Base-by-base conservation (phyloP, 1,139 yeast species). In the Magnusiomyces fungicola region DNA sequence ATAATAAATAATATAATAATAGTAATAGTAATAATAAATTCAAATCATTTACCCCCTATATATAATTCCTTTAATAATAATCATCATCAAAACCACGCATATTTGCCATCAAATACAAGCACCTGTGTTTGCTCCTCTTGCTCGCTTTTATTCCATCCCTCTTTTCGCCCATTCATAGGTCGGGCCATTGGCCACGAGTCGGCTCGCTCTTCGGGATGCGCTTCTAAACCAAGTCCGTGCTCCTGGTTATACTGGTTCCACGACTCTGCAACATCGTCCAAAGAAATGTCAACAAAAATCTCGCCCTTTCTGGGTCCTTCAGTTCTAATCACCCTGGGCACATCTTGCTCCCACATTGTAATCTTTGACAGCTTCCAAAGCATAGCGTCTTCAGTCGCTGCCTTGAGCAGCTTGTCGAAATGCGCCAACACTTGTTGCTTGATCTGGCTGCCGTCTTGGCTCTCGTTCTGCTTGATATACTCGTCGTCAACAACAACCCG, bases 161-260 rank as follows among this genome's bases (percentile, higher is more conserved):
- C 19, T 12, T 14, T 12, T 19, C 30, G 37, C 3, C 41, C 46
- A 38, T 48, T 54, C 38, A 49, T 46, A n/a, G 46, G 51, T 29
- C 59, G 45, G 18, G 50, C 50, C 65, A 61, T 61, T n/a, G 66
- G 64, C 58, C 59, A 56, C n/a, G 66, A 63, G 24, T 55, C 55
- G 14, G 48, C 54, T 33, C 60, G 41, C 23, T 46, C 49, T n/a
- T n/a, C n/a, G n/a, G n/a, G n/a, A n/a, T n/a, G n/a, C n/a, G n/a
- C n/a, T n/a, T n/a, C 22, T 50, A 45, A 16, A 51, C 16, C 37
- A 10, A 2, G 9, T 24, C 6, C 24, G 4, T 12, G 14, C 10
- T 30, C 37, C 14, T 30, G 24, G 14, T 29, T 23, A 2, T 24
- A 9, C 27, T 6, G 25, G 19, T 29, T 30, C 37, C 36, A 41